phyloP scores from a whole-genome alignment of 352 stramenopile genomes.

The Phytophthora hibernalis region DNA sequence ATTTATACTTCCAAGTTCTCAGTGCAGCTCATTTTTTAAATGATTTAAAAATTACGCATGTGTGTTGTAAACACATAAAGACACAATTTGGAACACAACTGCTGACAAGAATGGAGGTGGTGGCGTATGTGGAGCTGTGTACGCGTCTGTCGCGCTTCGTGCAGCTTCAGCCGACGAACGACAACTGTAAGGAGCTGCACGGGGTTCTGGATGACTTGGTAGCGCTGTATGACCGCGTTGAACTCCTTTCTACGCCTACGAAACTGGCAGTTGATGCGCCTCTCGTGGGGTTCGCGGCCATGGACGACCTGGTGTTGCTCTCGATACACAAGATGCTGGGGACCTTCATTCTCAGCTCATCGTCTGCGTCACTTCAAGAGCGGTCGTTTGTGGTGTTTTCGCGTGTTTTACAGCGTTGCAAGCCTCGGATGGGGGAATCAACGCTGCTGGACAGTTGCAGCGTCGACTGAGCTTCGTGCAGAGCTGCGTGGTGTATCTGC shows the following conservation, averaged over 20 bases:
- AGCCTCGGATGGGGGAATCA: conserved; percentile 33
- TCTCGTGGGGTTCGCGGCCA: conserved; percentile 34
- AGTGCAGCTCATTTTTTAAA: too few species aligned
- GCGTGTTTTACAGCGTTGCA: conserved; percentile 44
- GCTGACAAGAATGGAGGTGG: conserved; percentile 42
- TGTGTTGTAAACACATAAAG: conserved; percentile 15
- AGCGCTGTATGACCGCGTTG: conserved; percentile 39
- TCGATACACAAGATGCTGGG: conserved; percentile 69
- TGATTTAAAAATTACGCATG: not conserved
- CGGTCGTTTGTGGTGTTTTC: conserved; percentile 30
- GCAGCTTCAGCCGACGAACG: conserved; percentile 36
- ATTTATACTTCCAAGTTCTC: too few species aligned
- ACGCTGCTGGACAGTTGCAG: conserved; percentile 15
- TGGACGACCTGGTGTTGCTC: conserved; percentile 75
- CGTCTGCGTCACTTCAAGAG: conserved; percentile 32
- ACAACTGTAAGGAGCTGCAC: conserved; percentile 23
- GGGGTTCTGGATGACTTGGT: conserved; percentile 39
- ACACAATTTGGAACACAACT: not conserved
- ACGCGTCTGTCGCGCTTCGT: conserved; percentile 72
- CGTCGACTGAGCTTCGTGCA: conserved; percentile 52
- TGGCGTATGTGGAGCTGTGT: conserved; percentile 65
- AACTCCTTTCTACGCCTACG: not conserved
- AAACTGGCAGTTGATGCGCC: conserved; percentile 5
- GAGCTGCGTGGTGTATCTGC: conserved; percentile 68
- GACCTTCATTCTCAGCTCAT: conserved; percentile 30